Evolutionary conservation across 345 rosid species (phyloP).

Genomic region (Anastatica hierochuntica): DNA sequence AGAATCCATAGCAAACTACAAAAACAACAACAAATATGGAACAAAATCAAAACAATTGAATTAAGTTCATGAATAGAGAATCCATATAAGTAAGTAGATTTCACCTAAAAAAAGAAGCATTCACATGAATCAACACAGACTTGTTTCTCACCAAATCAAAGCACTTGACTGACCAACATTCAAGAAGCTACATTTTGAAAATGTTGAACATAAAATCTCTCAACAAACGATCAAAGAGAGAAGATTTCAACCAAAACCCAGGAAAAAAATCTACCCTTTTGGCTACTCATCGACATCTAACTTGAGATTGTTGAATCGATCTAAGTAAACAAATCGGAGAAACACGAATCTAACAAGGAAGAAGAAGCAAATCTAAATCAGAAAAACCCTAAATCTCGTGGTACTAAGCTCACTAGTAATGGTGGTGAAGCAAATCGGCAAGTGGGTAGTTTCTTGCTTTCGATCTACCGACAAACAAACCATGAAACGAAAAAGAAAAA

Average conservation of each 20-base stretch:
- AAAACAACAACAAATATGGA: conserved; percentile 7
- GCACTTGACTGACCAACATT: conserved; percentile 13
- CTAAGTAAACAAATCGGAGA: conserved; percentile 15
- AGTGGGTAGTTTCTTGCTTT: not conserved
- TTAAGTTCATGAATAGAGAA: not conserved
- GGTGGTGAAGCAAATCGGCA: conserved; percentile 10
- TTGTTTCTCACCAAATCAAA: not conserved
- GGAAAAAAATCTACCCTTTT: not conserved
- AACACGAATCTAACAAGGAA: not conserved
- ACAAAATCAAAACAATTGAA: not conserved
- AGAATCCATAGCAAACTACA: conserved; percentile 49
- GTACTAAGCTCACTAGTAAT: conserved; percentile 17
- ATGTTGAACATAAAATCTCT: not conserved
- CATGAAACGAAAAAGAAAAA: not conserved
- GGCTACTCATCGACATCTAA: no score
- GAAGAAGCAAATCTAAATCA: conserved; percentile 9
- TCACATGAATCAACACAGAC: not conserved
- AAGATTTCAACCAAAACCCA: not conserved
- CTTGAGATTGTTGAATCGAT: conserved; percentile 18
- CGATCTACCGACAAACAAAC: conserved; percentile 28
- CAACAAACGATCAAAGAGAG: not conserved
- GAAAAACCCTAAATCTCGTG: conserved; percentile 15
- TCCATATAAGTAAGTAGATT: not conserved
- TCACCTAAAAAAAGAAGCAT: no score
- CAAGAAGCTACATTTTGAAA: conserved; percentile 2